phyloP scores from a whole-genome alignment of 2,329 filamentous ascomycete genomes.

The Xylaria sp. region DNA sequence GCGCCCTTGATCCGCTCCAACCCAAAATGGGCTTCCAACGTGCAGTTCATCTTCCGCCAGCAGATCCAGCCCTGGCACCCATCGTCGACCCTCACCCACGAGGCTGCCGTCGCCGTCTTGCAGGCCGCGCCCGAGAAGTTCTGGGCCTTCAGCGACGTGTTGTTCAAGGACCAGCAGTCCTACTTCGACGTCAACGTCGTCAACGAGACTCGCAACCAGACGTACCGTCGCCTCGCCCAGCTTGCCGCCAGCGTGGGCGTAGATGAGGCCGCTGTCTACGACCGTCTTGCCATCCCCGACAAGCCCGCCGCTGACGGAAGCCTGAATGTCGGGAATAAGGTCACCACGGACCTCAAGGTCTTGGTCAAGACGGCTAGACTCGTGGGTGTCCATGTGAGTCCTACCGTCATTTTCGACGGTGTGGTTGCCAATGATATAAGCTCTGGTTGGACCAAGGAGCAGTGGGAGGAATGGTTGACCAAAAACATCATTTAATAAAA shows the following conservation, averaged over 20 bases:
- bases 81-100: slow-evolving; percentile 81
- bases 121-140: slow-evolving; percentile 76
- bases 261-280: slow-evolving; percentile 75
- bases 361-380: slow-evolving; percentile 82
- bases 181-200: slow-evolving; percentile 90
- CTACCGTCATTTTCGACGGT: slow-evolving; percentile 89
- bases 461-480: slow-evolving; percentile 87
- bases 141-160: slow-evolving; percentile 78
- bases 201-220: slow-evolving; percentile 83
- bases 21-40: slow-evolving; percentile 63
- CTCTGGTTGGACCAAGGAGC: slow-evolving; percentile 78
- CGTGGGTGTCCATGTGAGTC: slow-evolving; percentile 87
- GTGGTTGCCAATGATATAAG: slow-evolving; percentile 82
- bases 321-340: slow-evolving; percentile 81
- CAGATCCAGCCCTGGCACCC: slow-evolving; percentile 97
- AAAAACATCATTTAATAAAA: slow-evolving; percentile 59
- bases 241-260: slow-evolving; percentile 77
- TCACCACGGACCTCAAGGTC: slow-evolving; percentile 87
- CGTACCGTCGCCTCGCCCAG: slow-evolving; percentile 80
- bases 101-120: slow-evolving; percentile 85
- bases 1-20: slow-evolving; percentile 71
- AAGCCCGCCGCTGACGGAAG: slow-evolving; percentile 73
- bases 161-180: slow-evolving; percentile 73
- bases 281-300: slow-evolving; percentile 74
- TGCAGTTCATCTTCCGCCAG: slow-evolving; percentile 86